These are phyloP conservation scores for Xylaria acuta DNA, from an alignment of 495 filamentous ascomycete species.

Conservation along the genomic window DNA sequence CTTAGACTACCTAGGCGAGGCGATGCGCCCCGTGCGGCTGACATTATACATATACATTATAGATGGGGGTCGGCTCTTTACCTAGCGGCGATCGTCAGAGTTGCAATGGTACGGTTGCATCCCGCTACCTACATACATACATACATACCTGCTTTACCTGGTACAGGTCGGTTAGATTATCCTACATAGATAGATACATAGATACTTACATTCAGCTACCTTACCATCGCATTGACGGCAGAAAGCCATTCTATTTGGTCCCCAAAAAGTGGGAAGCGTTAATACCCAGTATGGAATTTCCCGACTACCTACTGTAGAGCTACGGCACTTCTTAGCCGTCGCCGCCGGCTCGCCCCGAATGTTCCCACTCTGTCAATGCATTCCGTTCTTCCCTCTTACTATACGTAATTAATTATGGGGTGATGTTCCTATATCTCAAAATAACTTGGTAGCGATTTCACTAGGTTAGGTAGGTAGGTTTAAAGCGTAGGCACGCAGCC, in stretches of 20 bases:
- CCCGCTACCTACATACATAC: too few species aligned
- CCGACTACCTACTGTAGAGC: background rate
- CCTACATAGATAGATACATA: too few species aligned
- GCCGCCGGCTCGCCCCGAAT: background rate
- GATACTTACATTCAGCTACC: background rate
- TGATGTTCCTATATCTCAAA: background rate
- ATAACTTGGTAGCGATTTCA: background rate
- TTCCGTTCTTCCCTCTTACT: background rate
- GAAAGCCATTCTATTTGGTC: background rate
- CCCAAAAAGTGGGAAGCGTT: background rate
- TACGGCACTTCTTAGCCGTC: background rate
- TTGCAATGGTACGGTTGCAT: too few species aligned
- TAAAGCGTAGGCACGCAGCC: background rate
- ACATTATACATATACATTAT: too few species aligned
- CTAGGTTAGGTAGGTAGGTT: background rate
- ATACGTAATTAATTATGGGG: background rate
- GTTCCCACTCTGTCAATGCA: background rate
- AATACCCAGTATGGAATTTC: background rate
- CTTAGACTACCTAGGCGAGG: too few species aligned
- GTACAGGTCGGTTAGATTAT: too few species aligned
- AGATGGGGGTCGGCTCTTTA: too few species aligned
- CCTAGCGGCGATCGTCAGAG: too few species aligned
- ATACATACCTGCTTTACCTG: too few species aligned
- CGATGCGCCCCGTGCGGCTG: too few species aligned
- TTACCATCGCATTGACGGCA: background rate